Evolutionary conservation across 2,329 filamentous ascomycete species (phyloP).

Genomic region (Microcyclosporella mali): DNA sequence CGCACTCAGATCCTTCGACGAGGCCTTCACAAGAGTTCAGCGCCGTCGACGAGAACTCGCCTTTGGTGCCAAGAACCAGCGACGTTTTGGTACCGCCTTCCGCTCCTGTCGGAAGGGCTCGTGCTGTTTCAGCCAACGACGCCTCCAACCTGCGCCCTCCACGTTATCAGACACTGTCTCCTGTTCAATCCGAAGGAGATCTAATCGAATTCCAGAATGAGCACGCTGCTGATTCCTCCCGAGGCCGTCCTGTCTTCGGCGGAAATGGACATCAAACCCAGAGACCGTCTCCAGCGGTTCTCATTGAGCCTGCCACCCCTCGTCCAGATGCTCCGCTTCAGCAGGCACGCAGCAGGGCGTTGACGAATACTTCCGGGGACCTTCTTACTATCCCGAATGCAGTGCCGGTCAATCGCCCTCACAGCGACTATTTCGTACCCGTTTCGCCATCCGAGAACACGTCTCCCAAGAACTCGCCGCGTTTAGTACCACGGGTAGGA

Average conservation of each 20-base stretch:
- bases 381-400: slow-evolving; percentile 14
- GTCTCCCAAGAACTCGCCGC: slow-evolving; percentile 16
- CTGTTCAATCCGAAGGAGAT: slow-evolving; percentile 13
- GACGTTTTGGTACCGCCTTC: slow-evolving; percentile 12
- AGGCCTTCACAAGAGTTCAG: slow-evolving; percentile 15
- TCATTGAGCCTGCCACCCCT: slow-evolving; percentile 17
- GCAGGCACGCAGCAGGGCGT: not conserved
- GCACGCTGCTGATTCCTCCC: too few relatives aligned
- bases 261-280: too few relatives aligned
- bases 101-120: slow-evolving; percentile 23
- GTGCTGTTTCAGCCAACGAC: slow-evolving; percentile 58
- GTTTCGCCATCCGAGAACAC: slow-evolving; percentile 9
- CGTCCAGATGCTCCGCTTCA: slow-evolving; percentile 4
- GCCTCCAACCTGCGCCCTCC: slow-evolving; percentile 44
- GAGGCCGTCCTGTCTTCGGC: too few relatives aligned
- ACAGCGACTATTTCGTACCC: slow-evolving; percentile 12
- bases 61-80: slow-evolving; percentile 5
- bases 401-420: slow-evolving; percentile 3
- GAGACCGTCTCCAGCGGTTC: slow-evolving; percentile 9
- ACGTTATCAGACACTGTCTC: slow-evolving; percentile 21
- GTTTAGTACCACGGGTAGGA: slow-evolving; percentile 27
- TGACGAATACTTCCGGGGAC: slow-evolving; percentile 1
- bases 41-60: slow-evolving; percentile 9
- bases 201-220: slow-evolving; percentile 9
- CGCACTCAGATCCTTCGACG: slow-evolving; percentile 41